Base-by-base conservation (phyloP, 495 filamentous ascomycete genomes). In the Penicillium egyptiacum region DNA sequence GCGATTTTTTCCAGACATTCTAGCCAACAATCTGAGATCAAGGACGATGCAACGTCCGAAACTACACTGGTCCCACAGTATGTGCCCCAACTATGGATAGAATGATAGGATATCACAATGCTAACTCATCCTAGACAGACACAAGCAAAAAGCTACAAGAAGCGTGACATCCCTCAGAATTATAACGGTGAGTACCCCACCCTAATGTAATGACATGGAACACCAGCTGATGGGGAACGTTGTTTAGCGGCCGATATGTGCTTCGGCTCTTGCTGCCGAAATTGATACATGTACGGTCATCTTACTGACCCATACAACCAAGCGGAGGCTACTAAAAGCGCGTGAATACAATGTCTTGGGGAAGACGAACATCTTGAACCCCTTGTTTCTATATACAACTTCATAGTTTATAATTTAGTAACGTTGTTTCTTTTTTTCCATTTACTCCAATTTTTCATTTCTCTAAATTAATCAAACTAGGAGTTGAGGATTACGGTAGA, bases 181-280 rank as follows among this genome's bases (percentile, higher is more conserved):
- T 52, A 19, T 6, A 52, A 52, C 42, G 12, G 50, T 52, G 42
- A 52, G 50, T 10, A 10, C 33, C 30, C 14, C 10, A 40, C 33
- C 33, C 5, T 37, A n/a, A 16, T 6, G 1, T 37, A 37, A 37
- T n/a, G 6, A 0, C 33, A 25, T 51, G 20, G n/a, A 20, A 50
- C 14, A 33, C 1, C 23, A n/a, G 56, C 56, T 53, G 35, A 58
- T 40, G 7, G 37, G 16, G 2, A 12, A 17, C 16, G 5, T 37
- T 37, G 33, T 45, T 20, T 28, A 66, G 60, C 57, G 3, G 60
- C 57, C 9, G 55, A 63, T 58, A 63, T 66, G 60, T 66, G 63
- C 41, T 66, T 66, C 50, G 63, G 63, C 22, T 58, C 57, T 0
- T 66, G 63, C 25, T 66, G 60, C 42, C 58, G 63, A 23, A 66